Conservation (phyloP, 768 basidiomycete species). For the Naganishia vaughanmartiniae region DNA sequence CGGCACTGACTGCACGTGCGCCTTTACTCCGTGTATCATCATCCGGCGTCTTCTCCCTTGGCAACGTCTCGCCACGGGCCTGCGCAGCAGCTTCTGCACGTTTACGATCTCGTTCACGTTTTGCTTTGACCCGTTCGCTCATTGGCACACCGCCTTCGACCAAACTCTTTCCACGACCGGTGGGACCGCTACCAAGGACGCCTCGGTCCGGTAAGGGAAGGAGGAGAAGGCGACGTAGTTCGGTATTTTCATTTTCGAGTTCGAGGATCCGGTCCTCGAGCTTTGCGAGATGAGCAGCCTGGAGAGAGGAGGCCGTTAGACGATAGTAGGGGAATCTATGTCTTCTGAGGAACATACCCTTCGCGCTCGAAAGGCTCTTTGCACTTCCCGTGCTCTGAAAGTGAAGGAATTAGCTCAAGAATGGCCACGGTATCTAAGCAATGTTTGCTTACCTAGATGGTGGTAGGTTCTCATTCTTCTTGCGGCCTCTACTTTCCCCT, state of each 20-base stretch:
- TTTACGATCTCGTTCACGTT: conserved; percentile 40
- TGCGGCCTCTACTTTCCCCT: conserved; percentile 49
- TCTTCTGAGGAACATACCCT: conserved; percentile 25
- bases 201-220: conserved; percentile 39
- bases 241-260: conserved; percentile 51
- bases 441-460: conserved; percentile 18
- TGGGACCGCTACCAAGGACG: conserved; percentile 51
- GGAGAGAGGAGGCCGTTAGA: too few species aligned
- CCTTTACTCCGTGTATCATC: conserved; percentile 24
- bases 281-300: conserved; percentile 50
- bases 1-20: conserved; percentile 11
- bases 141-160: conserved; percentile 52
- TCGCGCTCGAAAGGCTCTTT: conserved; percentile 52
- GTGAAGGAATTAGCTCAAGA: conserved; percentile 29
- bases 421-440: neutral
- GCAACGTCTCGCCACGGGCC: conserved; percentile 10
- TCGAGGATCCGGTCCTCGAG: conserved; percentile 51
- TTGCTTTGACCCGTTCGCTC: conserved; percentile 48
- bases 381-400: conserved; percentile 52
- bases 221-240: conserved; percentile 43
- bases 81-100: conserved; percentile 23
- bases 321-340: neutral
- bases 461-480: conserved; percentile 41
- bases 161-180: conserved; percentile 50
- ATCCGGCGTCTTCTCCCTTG: conserved; percentile 19